Conservation (phyloP, 768 basidiomycete genomes). For the Amyloporia xantha region DNA sequence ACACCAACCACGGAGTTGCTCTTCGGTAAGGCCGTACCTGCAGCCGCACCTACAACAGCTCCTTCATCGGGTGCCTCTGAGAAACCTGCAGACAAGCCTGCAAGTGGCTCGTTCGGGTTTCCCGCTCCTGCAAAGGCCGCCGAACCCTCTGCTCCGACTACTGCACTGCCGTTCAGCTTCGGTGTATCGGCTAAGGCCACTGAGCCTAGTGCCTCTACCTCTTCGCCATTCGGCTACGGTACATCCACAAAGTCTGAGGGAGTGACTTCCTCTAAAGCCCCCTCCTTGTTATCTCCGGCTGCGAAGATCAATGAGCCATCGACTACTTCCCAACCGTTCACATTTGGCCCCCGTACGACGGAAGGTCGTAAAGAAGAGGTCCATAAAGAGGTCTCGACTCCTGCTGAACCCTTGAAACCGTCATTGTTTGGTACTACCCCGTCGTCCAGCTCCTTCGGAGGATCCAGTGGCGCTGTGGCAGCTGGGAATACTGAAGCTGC, state of each 20-base stretch:
- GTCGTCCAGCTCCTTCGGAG: constrained; percentile 10
- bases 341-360: constrained; percentile 15
- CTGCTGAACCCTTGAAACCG: constrained; percentile 12
- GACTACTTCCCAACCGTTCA: constrained; percentile 13
- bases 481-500: constrained; percentile 9
- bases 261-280: background rate
- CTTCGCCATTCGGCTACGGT: background rate
- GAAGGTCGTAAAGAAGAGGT: too few relatives aligned
- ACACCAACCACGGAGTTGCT: background rate
- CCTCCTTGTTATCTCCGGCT: background rate
- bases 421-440: constrained; percentile 10
- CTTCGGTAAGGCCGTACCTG: constrained; percentile 2
- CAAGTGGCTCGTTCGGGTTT: constrained; percentile 10
- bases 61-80: constrained; percentile 7
- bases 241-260: background rate
- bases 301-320: constrained; percentile 3
- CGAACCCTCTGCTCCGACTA: constrained; percentile 3
- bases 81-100: constrained; percentile 6
- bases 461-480: constrained; percentile 4
- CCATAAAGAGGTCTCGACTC: constrained; percentile 10
- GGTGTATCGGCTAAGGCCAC: constrained; percentile 8
- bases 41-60: background rate
- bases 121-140: constrained; percentile 9
- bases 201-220: constrained; percentile 2
- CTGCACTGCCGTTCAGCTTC: constrained; percentile 5